Evolutionary conservation across 352 stramenopile genomes (phyloP), one percentile per base, ranked within the genome.

Genomic region (Phytopythium boreale): DNA sequence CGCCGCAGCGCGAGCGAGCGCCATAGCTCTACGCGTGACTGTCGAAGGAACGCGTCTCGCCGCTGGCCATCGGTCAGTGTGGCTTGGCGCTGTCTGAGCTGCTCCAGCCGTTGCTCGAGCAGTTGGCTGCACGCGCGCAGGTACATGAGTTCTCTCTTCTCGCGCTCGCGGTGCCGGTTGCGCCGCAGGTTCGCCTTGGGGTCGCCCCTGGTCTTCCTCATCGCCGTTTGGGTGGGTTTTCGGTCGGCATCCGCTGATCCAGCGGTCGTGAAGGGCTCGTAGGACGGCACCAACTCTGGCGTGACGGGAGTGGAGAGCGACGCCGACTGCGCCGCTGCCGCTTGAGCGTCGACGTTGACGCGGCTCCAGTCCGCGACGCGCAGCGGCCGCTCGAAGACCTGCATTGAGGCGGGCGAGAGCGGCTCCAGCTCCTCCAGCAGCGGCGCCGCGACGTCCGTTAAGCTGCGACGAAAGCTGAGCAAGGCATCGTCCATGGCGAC

Each of bases 121-220:
- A 58, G 10, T 17, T 58, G 17, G 20, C 19, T 46, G 52, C 52
- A 46, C 52, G 52, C 52, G 20, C 52, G 26, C 17, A 58, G 52
- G 52, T 58, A 58, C 52, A 58, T 58, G 29, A 44, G 29, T 1
- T 58, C 31, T 46, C 52, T 58, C 31, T 58, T 58, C 29, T 58
- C 52, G 10, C 52, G 29, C 52, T 58, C 52, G 19, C 52, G 52
- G 15, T 58, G 52, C 29, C 52, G 31, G 8, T 26, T 46, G 52
- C 52, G 52, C 52, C 52, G 31, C 19, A 41, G 19, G 9, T 29
- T 36, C 1, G 52, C 52, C 19, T 58, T 58, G 5, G 27, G 1
- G 9, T 58, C 36, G 8, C 22, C 41, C 52, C n/a, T 26, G 31
- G 52, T 1, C 27, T 57, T 37, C 47, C 19, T 31, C 7, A 3